Base-by-base conservation (phyloP, 495 filamentous ascomycete genomes). In the Aspergillus avenaceus region DNA sequence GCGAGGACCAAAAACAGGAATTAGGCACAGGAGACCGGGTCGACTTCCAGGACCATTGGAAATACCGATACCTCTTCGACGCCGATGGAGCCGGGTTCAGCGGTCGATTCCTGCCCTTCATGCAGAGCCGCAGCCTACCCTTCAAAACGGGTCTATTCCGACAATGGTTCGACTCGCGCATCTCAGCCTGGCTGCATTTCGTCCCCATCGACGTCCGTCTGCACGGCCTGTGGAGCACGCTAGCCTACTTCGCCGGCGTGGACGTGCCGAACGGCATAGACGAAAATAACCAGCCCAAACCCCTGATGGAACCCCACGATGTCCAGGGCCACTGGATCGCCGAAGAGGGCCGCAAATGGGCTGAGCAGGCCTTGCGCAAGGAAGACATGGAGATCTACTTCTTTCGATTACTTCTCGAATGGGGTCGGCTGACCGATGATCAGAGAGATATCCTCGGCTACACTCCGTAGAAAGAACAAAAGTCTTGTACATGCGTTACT, bases 381-480 rank as follows among this genome's bases (percentile, higher is more conserved):
- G 86, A 91, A 68, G 89, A 95, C 61, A 89, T 87, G 84, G 83
- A 89, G 65, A 77, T 91, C 23, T 95, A 92, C 59, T 74, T 91
- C 59, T 92, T 90, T 64, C 67, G 89, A 38, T 59, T 95, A 50
- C 61, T 91, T 49, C 62, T 92, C 32, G 89, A 92, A 67, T 92
- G 84, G 84, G 85, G 77, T 1, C 67, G 85, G 34, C 53, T 88
- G 11, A 74, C 82, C 8, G 74, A 85, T 65, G 84, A 87, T 49
- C 54, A 69, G 32, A 71, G 86, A 59, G 82, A 87, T 49, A 67
- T 71, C 19, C 56, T 83, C 46, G 80, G 78, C 2, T 88, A 79
- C 70, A 59, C 48, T 41, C 47, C 37, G 24, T 55, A 18, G n/a
- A n/a, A n/a, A n/a, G n/a, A n/a, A n/a, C n/a, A n/a, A n/a, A 28